Evolutionary conservation across 148 eudicot species (phyloP), one percentile per base, ranked within the genome.

Genomic region (Drosera capensis): DNA sequence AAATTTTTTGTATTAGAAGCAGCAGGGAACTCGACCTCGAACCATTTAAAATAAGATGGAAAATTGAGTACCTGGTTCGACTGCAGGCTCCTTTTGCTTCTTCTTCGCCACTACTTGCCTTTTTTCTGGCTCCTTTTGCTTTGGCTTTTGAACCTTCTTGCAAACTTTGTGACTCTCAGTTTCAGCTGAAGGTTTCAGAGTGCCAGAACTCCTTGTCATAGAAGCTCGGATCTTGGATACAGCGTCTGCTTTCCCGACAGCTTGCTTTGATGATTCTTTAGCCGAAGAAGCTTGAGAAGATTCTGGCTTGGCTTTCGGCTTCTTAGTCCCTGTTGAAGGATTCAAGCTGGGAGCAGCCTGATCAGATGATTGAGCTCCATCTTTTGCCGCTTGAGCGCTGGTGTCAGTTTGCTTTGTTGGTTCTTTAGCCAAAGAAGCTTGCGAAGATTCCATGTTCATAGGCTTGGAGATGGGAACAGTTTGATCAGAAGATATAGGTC

Each of bases 311-410:
- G 71, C 72, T 49, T 77, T 73, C n/a, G 57, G 60, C 53, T 73
- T 76, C 55, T 60, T 60, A 68, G 56, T 56, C 35, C 65, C 75
- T 0, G 49, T 56, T 8, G 75, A 51, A 11, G 80, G 71, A 46
- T 75, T 67, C 26, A 79, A 67, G 60, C 78, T 70, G 8, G 40
- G 68, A 49, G 57, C 77, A 65, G 67, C 76, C 18, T 77, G 85
- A 66, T 58, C 76, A 39, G 83, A 80, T 49, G 64, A 59, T 29
- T 43, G 58, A 39, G 72, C 55, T 54, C 69, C 64, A 26, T 70
- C 80, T 26, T 73, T 72, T 11, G 75, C 66, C 20, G 46, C 70
- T 13, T 69, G 74, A 45, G 94, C 76, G 53, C 69, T 60, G 47
- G 66, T 65, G 39, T 58, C 72, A 14, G 94, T n/a, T n/a, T n/a